These are phyloP conservation scores for Monascus purpureus DNA, from an alignment of 495 filamentous ascomycete genomes.

Conservation along the genomic window DNA sequence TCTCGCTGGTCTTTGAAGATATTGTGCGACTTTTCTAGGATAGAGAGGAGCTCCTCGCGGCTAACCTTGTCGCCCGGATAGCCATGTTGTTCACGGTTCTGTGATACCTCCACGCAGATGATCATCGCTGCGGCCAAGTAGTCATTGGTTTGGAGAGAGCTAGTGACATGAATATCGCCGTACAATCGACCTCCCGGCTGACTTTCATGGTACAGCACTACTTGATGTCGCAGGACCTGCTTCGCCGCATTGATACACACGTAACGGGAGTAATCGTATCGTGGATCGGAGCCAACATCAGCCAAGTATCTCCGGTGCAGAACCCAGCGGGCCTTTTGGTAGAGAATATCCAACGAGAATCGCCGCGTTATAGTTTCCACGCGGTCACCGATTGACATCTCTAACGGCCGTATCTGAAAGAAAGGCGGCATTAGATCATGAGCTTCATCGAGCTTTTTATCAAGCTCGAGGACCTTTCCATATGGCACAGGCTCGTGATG, in stretches of 20 bases:
- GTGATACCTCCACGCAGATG: too few species aligned
- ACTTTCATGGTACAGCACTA: conserved; percentile 61
- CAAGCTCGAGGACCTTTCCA: conserved; percentile 66
- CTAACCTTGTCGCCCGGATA: too few species aligned
- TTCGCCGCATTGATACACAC: conserved; percentile 71
- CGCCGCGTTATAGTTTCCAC: conserved; percentile 69
- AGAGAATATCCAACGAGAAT: conserved; percentile 66
- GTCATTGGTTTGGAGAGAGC: too few species aligned
- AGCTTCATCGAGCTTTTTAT: conserved; percentile 56
- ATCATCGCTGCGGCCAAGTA: too few species aligned
- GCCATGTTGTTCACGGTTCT: too few species aligned
- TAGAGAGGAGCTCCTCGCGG: conserved; percentile 49
- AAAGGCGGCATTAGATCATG: conserved; percentile 53
- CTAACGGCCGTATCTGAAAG: conserved; percentile 53
- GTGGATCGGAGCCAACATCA: conserved; percentile 49
- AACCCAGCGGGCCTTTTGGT: conserved; percentile 68
- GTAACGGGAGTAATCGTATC: conserved; percentile 67
- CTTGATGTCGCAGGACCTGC: conserved; percentile 59
- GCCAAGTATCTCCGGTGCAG: conserved; percentile 75
- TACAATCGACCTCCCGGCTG: conserved; percentile 62
- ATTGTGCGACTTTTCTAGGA: conserved; percentile 49
- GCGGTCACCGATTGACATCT: conserved; percentile 60
- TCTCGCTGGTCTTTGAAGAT: conserved; percentile 60
- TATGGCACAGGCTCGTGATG: conserved; percentile 42
- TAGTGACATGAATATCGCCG: too few species aligned